These are phyloP conservation scores for Skeletonema menzelii DNA, from an alignment of 108 stramenopile genomes.

Conservation along the genomic window DNA sequence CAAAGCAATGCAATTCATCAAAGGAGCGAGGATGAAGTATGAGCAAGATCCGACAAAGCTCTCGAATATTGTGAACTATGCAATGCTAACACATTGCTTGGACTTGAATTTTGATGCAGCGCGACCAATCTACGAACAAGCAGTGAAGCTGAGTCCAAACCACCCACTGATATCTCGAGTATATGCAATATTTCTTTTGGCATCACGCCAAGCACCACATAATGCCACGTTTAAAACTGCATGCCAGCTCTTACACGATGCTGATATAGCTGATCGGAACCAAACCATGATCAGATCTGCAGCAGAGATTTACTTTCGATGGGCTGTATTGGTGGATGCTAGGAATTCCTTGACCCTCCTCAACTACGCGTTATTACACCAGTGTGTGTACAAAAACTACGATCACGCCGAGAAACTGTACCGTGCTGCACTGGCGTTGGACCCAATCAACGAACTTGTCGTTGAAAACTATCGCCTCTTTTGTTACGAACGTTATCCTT, in stretches of 20 bases:
- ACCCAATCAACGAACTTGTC: conserved; percentile 43
- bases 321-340: conserved; percentile 53
- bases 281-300: conserved; percentile 43
- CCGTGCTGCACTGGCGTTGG: conserved; percentile 48
- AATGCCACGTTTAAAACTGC: conserved; percentile 42
- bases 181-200: conserved; percentile 55
- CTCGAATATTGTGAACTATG: conserved; percentile 61
- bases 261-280: conserved; percentile 42
- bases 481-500: conserved; percentile 49
- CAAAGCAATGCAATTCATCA: conserved; percentile 47
- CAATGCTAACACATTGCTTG: conserved; percentile 47
- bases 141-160: conserved; percentile 48
- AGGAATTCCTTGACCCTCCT: conserved; percentile 48
- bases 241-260: conserved; percentile 46
- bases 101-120: conserved; percentile 47
- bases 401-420: conserved; percentile 61
- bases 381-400: conserved; percentile 49
- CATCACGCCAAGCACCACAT: conserved; percentile 40
- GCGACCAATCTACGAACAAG: conserved; percentile 47
- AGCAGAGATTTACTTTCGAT: conserved; percentile 52
- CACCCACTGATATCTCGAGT: conserved; percentile 56
- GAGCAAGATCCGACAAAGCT: conserved; percentile 52
- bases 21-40: conserved; percentile 48
- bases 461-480: conserved; percentile 52
- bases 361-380: conserved; percentile 62